phyloP scores from a whole-genome alignment of 805 yeast species.

The Groenewaldozyma tartarivorans region DNA sequence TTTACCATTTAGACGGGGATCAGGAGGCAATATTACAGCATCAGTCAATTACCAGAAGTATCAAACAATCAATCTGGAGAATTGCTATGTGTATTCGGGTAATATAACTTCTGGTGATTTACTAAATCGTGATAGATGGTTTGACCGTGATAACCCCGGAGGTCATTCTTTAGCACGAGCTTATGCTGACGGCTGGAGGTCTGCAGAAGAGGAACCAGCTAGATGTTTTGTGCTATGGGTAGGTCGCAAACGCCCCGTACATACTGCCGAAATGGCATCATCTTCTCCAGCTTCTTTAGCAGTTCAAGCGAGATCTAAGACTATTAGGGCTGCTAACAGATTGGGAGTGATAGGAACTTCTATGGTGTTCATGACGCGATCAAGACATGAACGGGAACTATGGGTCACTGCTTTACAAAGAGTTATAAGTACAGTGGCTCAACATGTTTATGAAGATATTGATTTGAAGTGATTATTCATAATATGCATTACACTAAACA shows the following conservation, averaged over 20 bases:
- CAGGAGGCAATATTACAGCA: constrained; percentile 37
- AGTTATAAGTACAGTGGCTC: constrained; percentile 22
- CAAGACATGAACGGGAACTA: constrained; percentile 70
- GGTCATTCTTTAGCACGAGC: constrained; percentile 56
- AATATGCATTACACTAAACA: no score
- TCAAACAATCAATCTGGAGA: constrained; percentile 50
- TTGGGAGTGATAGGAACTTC: constrained; percentile 60
- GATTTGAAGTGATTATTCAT: constrained; percentile 1
- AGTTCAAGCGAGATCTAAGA: neutral
- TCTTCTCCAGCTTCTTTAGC: neutral
- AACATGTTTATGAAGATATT: constrained; percentile 15
- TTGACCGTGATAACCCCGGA: constrained; percentile 44
- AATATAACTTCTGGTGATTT: constrained; percentile 48
- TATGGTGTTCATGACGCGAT: constrained; percentile 69
- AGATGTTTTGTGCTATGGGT: constrained; percentile 82
- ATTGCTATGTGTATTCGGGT: constrained; percentile 73
- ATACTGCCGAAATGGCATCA: neutral
- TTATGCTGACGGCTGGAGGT: constrained; percentile 76
- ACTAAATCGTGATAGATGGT: constrained; percentile 34
- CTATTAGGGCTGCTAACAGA: constrained; percentile 33
- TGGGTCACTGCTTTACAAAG: constrained; percentile 51
- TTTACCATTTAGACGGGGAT: constrained; percentile 39
- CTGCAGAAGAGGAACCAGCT: constrained; percentile 64
- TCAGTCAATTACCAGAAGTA: constrained; percentile 42
- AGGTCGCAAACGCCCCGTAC: constrained; percentile 43